phyloP scores from a whole-genome alignment of 257 asterid genomes.

The Jasminum sambac region DNA sequence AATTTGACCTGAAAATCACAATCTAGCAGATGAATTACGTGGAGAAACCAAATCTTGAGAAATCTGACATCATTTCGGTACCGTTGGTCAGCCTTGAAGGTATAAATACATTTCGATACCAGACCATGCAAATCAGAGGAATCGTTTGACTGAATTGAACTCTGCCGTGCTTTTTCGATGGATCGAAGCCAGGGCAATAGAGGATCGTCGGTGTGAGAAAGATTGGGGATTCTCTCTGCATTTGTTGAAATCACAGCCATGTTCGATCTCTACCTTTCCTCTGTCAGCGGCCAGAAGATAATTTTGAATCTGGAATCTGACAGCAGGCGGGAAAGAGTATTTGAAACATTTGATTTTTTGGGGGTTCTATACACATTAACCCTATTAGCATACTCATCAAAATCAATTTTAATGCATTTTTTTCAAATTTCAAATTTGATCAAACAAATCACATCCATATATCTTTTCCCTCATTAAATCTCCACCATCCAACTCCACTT shows the following conservation, averaged over 20 bases:
- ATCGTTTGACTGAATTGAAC: constrained; percentile 24
- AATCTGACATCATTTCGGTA: constrained; percentile 79
- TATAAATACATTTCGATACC: constrained; percentile 46
- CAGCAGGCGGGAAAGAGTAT: constrained; percentile 30
- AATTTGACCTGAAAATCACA: background rate
- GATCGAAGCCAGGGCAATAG: constrained; percentile 70
- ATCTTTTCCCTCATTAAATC: no score
- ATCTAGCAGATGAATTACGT: constrained; percentile 44
- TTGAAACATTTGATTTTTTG: background rate
- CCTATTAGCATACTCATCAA: no score
- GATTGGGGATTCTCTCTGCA: constrained; percentile 24
- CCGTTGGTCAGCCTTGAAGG: constrained; percentile 65
- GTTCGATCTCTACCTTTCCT: constrained; percentile 12
- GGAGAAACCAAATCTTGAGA: constrained; percentile 88
- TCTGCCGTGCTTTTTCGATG: constrained; percentile 42
- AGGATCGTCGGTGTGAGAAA: constrained; percentile 53
- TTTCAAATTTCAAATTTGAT: no score
- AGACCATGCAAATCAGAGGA: constrained; percentile 45
- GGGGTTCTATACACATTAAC: no score
- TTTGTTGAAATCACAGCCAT: constrained; percentile 52
- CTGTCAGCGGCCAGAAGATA: constrained; percentile 22
- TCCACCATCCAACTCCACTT: no score
- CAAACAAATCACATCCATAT: no score
- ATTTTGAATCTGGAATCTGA: constrained; percentile 27
- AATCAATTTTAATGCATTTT: no score